Conservation (phyloP, 2,329 filamentous ascomycete species). For the Ceratocystis ficicola region DNA sequence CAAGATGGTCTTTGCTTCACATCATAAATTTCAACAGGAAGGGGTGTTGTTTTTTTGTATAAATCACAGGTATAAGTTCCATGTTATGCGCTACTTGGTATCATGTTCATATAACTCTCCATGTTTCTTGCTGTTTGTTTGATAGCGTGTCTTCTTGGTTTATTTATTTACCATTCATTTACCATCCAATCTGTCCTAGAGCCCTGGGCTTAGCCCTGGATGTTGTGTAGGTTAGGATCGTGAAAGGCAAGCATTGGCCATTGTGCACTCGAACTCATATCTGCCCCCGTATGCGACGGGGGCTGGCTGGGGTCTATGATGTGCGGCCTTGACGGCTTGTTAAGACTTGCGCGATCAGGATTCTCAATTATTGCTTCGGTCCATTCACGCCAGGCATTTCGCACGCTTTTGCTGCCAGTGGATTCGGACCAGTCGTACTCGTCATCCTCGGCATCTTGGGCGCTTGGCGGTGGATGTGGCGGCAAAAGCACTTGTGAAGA, state of each 20-base stretch:
- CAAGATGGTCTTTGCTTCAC: not conserved
- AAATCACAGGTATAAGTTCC: not conserved
- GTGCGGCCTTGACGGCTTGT: not conserved
- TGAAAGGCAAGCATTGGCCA: constrained; percentile 14
- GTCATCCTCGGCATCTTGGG: constrained; percentile 8
- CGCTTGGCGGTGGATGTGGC: constrained; percentile 9
- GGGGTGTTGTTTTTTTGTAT: not conserved
- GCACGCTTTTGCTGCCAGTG: not conserved
- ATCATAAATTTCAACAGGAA: not conserved
- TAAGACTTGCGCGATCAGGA: not conserved
- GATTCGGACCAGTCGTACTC: not conserved
- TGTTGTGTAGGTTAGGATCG: constrained; percentile 1
- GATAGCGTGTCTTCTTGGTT: no score
- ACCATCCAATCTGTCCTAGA: not conserved
- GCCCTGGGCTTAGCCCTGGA: not conserved
- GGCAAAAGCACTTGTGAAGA: constrained; percentile 18
- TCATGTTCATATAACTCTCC: not conserved
- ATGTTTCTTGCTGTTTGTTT: no score
- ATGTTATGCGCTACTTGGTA: not conserved
- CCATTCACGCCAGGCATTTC: constrained; percentile 19
- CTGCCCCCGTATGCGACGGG: not conserved
- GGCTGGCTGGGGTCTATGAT: not conserved
- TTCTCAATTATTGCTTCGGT: constrained; percentile 15
- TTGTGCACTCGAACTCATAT: not conserved
- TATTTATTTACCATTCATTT: no score